Percentiles rank a stretch among this genome's conserved stretches.
phyloP scores from a whole-genome alignment of 306 rosid genomes.

The Neltuma alba region DNA sequence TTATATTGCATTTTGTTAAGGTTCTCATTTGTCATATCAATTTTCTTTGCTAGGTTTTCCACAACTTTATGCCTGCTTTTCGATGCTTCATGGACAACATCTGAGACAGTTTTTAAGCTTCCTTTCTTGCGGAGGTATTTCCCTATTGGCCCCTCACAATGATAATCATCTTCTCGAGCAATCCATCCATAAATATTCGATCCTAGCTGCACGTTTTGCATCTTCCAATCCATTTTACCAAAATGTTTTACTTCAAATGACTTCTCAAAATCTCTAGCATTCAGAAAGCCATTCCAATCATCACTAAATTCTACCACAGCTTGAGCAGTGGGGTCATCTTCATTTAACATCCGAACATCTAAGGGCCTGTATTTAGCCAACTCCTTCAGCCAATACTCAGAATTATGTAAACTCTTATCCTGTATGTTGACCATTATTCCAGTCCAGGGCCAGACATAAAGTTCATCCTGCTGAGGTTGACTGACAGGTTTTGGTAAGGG shows the following conservation, averaged over 20 bases:
- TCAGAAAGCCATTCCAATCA: slow-evolving; percentile 84
- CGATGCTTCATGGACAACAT: slow-evolving; percentile 76
- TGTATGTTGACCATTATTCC: slow-evolving; percentile 69
- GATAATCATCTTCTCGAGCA: slow-evolving; percentile 82
- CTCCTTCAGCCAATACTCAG: slow-evolving; percentile 64
- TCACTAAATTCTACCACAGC: slow-evolving; percentile 63
- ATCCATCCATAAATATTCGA: slow-evolving; percentile 78
- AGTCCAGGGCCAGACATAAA: slow-evolving; percentile 95
- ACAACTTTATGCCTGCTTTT: slow-evolving; percentile 63
- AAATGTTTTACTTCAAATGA: slow-evolving; percentile 51
- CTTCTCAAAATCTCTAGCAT: slow-evolving; percentile 77
- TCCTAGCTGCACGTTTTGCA: slow-evolving; percentile 41
- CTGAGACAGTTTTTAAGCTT: slow-evolving; percentile 74
- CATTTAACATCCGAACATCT: slow-evolving; percentile 43
- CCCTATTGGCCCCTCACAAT: slow-evolving; percentile 68
- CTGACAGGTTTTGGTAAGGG: slow-evolving; percentile 40
- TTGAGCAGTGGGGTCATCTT: slow-evolving; percentile 39
- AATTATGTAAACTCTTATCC: slow-evolving; percentile 38
- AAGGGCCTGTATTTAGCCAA: slow-evolving; percentile 62
- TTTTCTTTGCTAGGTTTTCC: slow-evolving; percentile 64
- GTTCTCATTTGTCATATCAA: slow-evolving; percentile 73
- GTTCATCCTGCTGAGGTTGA: slow-evolving; percentile 55
- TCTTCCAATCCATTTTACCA: slow-evolving; percentile 71
- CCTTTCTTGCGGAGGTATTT: slow-evolving; percentile 81
- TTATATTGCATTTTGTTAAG: slow-evolving; percentile 63